phyloP scores from a whole-genome alignment of 345 rosid genomes.

The Gossypium bickii region DNA sequence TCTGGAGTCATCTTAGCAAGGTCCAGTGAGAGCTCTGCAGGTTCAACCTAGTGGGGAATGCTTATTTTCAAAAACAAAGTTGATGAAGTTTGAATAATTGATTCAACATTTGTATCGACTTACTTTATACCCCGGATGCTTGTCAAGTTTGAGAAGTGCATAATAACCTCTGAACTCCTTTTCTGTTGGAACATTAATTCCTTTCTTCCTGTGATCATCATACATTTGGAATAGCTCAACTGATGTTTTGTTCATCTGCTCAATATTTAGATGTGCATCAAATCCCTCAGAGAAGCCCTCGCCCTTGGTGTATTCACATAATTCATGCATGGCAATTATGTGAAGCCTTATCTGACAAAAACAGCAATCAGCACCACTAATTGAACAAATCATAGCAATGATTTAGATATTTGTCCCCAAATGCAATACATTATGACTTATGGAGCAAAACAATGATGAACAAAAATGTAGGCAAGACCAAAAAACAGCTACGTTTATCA shows the following conservation, averaged over 20 bases:
- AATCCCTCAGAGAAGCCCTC: conserved; percentile 98
- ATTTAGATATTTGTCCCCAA: background rate
- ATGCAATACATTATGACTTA: background rate
- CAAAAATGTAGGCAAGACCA: background rate
- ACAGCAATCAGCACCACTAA: conserved; percentile 21
- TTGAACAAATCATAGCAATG: conserved; percentile 16
- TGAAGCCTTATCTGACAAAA: conserved; percentile 88
- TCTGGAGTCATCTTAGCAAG: conserved; percentile 98
- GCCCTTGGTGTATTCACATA: conserved; percentile 90
- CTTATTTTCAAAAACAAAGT: conserved; percentile 16
- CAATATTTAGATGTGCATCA: conserved; percentile 96
- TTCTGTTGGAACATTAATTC: conserved; percentile 63
- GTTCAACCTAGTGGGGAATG: conserved; percentile 73
- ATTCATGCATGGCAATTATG: conserved; percentile 89
- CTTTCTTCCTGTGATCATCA: conserved; percentile 95
- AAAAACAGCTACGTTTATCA: background rate
- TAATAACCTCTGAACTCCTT: conserved; percentile 96
- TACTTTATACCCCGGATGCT: conserved; percentile 98
- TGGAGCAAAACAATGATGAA: conserved; percentile 7
- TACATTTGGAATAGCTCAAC: conserved; percentile 96
- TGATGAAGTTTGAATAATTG: conserved; percentile 18
- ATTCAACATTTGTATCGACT: conserved; percentile 28
- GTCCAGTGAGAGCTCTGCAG: conserved; percentile 92
- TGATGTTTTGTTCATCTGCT: conserved; percentile 98
- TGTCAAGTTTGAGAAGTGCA: conserved; percentile 97